Evolutionary conservation across 106 monocot species (phyloP).

Genomic region (Ottelia alismoides): DNA sequence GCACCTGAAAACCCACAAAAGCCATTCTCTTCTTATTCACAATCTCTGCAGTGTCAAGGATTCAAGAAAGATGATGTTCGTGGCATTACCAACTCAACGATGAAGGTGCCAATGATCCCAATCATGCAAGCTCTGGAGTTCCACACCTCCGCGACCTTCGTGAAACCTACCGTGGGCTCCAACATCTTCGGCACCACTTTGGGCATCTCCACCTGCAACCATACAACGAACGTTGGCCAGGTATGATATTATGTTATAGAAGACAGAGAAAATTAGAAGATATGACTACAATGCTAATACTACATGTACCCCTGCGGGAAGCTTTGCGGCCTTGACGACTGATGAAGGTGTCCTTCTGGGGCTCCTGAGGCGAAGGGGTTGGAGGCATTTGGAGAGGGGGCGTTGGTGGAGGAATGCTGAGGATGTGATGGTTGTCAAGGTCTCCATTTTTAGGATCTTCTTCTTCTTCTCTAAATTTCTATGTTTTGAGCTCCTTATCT

Average conservation of each 20-base stretch:
- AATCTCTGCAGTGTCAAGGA: too few relatives aligned
- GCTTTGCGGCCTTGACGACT: slow-evolving; percentile 64
- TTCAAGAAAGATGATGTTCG: too few relatives aligned
- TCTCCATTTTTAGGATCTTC: too few relatives aligned
- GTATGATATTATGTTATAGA: not conserved
- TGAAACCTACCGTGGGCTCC: slow-evolving; percentile 77
- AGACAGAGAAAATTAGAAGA: not conserved
- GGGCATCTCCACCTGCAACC: slow-evolving; percentile 57
- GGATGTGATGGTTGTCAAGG: slow-evolving; percentile 8
- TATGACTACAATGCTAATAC: not conserved
- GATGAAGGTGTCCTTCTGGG: slow-evolving; percentile 15
- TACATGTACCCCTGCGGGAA: slow-evolving; percentile 52
- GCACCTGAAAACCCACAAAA: slow-evolving; percentile 29
- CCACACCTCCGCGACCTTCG: slow-evolving; percentile 82
- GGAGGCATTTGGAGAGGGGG: not conserved
- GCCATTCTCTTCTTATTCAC: too few relatives aligned
- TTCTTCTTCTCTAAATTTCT: too few relatives aligned
- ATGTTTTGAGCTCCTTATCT: too few relatives aligned
- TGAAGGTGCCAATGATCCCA: slow-evolving; percentile 71
- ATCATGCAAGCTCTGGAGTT: slow-evolving; percentile 97
- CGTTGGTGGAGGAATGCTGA: slow-evolving; percentile 15
- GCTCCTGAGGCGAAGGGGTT: not conserved
- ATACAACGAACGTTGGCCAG: too few relatives aligned
- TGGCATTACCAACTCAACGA: slow-evolving; percentile 81
- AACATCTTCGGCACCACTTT: slow-evolving; percentile 68